Evolutionary conservation across 257 asterid species (phyloP).

Genomic region (Rubia yunnanensis): DNA sequence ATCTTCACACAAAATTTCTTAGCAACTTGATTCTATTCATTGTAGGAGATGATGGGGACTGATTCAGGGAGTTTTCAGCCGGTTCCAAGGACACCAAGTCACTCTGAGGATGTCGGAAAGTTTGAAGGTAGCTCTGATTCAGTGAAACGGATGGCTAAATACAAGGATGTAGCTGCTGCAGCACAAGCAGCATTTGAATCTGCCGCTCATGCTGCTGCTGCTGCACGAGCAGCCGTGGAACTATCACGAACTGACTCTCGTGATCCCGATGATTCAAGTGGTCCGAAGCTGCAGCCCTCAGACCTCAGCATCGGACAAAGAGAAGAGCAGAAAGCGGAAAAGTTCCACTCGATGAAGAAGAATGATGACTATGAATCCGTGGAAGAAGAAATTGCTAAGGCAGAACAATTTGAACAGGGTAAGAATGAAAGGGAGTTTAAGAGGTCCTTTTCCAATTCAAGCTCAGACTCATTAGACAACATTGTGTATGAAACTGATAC

Average conservation of each 20-base stretch:
- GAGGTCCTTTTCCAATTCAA: slow-evolving; percentile 36
- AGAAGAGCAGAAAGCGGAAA: slow-evolving; percentile 13
- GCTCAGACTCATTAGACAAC: slow-evolving; percentile 36
- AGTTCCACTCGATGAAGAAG: slow-evolving; percentile 17
- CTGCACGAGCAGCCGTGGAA: slow-evolving; percentile 85
- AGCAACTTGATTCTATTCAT: background rate
- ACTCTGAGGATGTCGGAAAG: slow-evolving; percentile 14
- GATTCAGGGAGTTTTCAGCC: slow-evolving; percentile 6
- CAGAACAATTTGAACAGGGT: slow-evolving; percentile 10
- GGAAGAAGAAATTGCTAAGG: slow-evolving; percentile 5
- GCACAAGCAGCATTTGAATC: slow-evolving; percentile 93
- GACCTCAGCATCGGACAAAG: no score
- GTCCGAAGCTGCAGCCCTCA: slow-evolving; percentile 25
- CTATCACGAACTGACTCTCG: slow-evolving; percentile 52
- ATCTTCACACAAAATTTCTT: background rate
- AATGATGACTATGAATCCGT: slow-evolving; percentile 17
- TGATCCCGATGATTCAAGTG: slow-evolving; percentile 31
- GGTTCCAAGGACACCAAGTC: slow-evolving; percentile 9
- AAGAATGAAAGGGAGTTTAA: slow-evolving; percentile 12
- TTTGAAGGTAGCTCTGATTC: slow-evolving; percentile 17
- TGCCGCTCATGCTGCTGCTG: slow-evolving; percentile 85
- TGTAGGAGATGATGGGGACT: slow-evolving; percentile 23
- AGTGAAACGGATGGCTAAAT: slow-evolving; percentile 27
- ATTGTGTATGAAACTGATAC: slow-evolving; percentile 6
- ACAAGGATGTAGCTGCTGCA: slow-evolving; percentile 82